Percentiles rank a stretch among this genome's conserved stretches.
Evolutionary conservation across 768 basidiomycete genomes (phyloP).

Genomic region (Boletus tomentosulus): DNA sequence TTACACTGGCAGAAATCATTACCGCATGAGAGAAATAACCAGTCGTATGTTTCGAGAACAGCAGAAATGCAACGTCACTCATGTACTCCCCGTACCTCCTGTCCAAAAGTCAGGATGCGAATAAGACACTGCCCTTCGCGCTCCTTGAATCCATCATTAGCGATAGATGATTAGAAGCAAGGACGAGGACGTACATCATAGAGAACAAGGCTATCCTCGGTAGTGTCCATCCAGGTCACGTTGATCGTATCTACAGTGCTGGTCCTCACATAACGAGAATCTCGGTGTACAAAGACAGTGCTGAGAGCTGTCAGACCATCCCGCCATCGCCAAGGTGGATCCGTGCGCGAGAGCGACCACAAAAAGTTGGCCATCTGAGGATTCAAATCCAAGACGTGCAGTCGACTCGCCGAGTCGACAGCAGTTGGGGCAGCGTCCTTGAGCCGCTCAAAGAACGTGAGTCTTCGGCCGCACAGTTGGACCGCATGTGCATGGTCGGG

Average conservation of each 20-base stretch:
- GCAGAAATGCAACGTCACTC: slow-evolving; percentile 5
- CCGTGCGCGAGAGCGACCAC: slow-evolving; percentile 22
- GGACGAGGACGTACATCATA: slow-evolving; percentile 41
- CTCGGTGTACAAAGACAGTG: slow-evolving; percentile 27
- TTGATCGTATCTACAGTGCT: slow-evolving; percentile 42
- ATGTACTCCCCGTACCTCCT: slow-evolving; percentile 14
- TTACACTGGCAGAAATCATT: background rate
- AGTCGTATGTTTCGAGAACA: slow-evolving; percentile 1
- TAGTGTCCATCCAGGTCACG: slow-evolving; percentile 50
- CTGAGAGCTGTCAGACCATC: slow-evolving; percentile 24
- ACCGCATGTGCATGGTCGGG: slow-evolving; percentile 30
- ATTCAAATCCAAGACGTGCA: slow-evolving; percentile 31
- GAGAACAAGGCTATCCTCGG: slow-evolving; percentile 59
- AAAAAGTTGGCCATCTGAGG: slow-evolving; percentile 22
- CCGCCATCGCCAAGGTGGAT: slow-evolving; percentile 32
- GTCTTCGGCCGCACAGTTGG: slow-evolving; percentile 28
- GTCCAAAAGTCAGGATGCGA: slow-evolving; percentile 31
- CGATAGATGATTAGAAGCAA: background rate
- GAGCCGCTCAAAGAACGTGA: slow-evolving; percentile 30
- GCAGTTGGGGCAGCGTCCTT: slow-evolving; percentile 9
- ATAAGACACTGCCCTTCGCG: slow-evolving; percentile 31
- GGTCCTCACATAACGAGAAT: slow-evolving; percentile 25
- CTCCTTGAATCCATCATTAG: slow-evolving; percentile 20
- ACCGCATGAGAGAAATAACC: background rate
- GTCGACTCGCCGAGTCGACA: slow-evolving; percentile 18